These are phyloP conservation scores for Allantophomopsis cytisporea DNA, from an alignment of 2,329 filamentous ascomycete genomes.

Conservation along the genomic window DNA sequence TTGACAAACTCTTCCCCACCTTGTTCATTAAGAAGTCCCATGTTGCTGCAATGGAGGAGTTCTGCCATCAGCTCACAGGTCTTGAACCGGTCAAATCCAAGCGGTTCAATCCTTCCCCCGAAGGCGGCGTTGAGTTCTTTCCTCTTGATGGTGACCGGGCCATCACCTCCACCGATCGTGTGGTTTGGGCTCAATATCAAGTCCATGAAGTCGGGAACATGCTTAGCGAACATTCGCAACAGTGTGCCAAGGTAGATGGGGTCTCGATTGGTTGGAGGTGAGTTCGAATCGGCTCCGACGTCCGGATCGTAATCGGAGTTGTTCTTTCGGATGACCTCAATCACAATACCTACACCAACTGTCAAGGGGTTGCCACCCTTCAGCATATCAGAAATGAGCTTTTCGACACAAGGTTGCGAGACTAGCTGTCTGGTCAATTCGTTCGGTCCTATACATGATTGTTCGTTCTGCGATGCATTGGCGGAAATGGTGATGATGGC, in stretches of 20 bases:
- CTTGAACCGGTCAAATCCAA: slow-evolving; percentile 97
- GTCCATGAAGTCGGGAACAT: slow-evolving; percentile 88
- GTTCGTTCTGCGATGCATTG: slow-evolving; percentile 94
- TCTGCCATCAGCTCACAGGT: slow-evolving; percentile 98
- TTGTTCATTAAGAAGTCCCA: slow-evolving; percentile 85
- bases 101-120: slow-evolving; percentile 78
- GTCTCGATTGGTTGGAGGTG: slow-evolving; percentile 71
- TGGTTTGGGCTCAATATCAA: slow-evolving; percentile 66
- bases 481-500: slow-evolving; percentile 98
- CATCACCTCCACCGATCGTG: slow-evolving; percentile 38
- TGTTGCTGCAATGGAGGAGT: slow-evolving; percentile 93
- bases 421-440: slow-evolving; percentile 92
- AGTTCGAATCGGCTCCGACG: slow-evolving; percentile 66
- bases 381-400: slow-evolving; percentile 84
- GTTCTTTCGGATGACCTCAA: slow-evolving; percentile 97
- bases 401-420: slow-evolving; percentile 69
- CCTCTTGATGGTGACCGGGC: slow-evolving; percentile 48
- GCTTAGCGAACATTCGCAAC: slow-evolving; percentile 75
- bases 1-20: slow-evolving; percentile 82
- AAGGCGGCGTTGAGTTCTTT: slow-evolving; percentile 76
- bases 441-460: slow-evolving; percentile 97
- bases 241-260: slow-evolving; percentile 92
- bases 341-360: slow-evolving; percentile 92
- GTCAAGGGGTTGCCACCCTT: slow-evolving; percentile 86
- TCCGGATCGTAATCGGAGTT: slow-evolving; percentile 98